phyloP scores from a whole-genome alignment of 2,329 filamentous ascomycete species.

The Drechslerella coelobrocha region DNA sequence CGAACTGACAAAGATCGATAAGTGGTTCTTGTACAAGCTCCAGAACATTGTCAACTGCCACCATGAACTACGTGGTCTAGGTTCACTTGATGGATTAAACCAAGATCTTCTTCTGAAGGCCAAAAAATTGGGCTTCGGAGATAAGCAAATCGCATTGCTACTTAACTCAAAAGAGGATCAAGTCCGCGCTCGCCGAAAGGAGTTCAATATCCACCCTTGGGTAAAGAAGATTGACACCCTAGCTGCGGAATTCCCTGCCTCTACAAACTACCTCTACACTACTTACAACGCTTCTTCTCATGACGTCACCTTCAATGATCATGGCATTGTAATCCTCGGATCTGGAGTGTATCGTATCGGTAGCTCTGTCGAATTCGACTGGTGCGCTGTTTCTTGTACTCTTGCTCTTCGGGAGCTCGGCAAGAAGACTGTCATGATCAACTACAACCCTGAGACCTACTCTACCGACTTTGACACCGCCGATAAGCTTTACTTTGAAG shows the following conservation, averaged over 20 bases:
- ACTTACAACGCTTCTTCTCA: slow-evolving; percentile 96
- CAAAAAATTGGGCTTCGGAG: slow-evolving; percentile 97
- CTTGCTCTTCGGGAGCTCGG: slow-evolving; percentile 82
- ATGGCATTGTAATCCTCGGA: slow-evolving; percentile 86
- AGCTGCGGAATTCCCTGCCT: slow-evolving; percentile 92
- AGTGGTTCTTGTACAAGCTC: slow-evolving; percentile 98
- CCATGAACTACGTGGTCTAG: slow-evolving; percentile 81
- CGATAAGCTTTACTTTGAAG: slow-evolving; percentile 94
- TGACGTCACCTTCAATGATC: slow-evolving; percentile 91
- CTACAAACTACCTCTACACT: slow-evolving; percentile 96
- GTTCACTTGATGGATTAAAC: slow-evolving; percentile 81
- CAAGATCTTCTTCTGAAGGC: slow-evolving; percentile 87
- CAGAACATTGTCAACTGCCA: slow-evolving; percentile 95
- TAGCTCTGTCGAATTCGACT: slow-evolving; percentile 97
- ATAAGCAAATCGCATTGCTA: slow-evolving; percentile 88
- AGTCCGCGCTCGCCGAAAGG: slow-evolving; percentile 81
- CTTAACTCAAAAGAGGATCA: slow-evolving; percentile 87
- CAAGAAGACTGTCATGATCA: slow-evolving; percentile 98
- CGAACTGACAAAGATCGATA: slow-evolving; percentile 96
- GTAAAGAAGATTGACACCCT: slow-evolving; percentile 99
- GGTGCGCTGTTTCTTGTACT: slow-evolving; percentile 93
- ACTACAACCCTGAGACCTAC: slow-evolving; percentile 84
- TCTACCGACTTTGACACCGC: slow-evolving; percentile 86
- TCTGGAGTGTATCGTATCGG: slow-evolving; percentile 98
- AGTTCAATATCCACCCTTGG: slow-evolving; percentile 89